phyloP scores from a whole-genome alignment of 768 basidiomycete species.

The Amanita polypyramis region DNA sequence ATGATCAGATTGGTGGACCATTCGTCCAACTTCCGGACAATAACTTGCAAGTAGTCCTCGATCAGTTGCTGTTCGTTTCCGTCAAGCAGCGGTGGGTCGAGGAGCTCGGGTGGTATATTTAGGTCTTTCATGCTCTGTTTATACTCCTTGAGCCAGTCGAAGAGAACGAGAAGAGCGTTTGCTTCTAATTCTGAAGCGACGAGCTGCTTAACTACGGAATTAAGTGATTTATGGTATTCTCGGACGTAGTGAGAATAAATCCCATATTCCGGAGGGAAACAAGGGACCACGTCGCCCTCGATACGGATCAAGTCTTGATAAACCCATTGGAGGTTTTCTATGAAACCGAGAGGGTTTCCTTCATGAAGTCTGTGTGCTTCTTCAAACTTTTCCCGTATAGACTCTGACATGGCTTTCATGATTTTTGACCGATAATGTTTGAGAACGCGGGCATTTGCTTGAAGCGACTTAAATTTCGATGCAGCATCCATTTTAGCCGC shows the following conservation, averaged over 20 bases:
- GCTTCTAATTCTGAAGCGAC: conserved; percentile 75
- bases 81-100: conserved; percentile 87
- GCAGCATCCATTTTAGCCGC: conserved; percentile 89
- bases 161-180: conserved; percentile 74
- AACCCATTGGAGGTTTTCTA: conserved; percentile 78
- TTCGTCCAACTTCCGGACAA: conserved; percentile 92
- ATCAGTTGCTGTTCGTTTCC: conserved; percentile 91
- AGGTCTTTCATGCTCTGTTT: conserved; percentile 93
- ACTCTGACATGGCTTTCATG: conserved; percentile 66
- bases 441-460: conserved; percentile 84
- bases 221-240: conserved; percentile 83
- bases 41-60: conserved; percentile 90
- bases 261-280: conserved; percentile 90
- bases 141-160: conserved; percentile 95
- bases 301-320: conserved; percentile 94
- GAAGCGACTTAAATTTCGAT: conserved; percentile 87
- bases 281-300: conserved; percentile 78
- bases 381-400: conserved; percentile 65
- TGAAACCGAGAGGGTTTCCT: conserved; percentile 58
- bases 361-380: conserved; percentile 52
- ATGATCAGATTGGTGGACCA: conserved; percentile 94
- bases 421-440: conserved; percentile 95
- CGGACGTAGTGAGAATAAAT: conserved; percentile 76
- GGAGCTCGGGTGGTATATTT: conserved; percentile 65
- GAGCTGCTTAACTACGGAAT: conserved; percentile 61